phyloP scores from a whole-genome alignment of 2,329 filamentous ascomycete species.

The Xylariaceae sp. region DNA sequence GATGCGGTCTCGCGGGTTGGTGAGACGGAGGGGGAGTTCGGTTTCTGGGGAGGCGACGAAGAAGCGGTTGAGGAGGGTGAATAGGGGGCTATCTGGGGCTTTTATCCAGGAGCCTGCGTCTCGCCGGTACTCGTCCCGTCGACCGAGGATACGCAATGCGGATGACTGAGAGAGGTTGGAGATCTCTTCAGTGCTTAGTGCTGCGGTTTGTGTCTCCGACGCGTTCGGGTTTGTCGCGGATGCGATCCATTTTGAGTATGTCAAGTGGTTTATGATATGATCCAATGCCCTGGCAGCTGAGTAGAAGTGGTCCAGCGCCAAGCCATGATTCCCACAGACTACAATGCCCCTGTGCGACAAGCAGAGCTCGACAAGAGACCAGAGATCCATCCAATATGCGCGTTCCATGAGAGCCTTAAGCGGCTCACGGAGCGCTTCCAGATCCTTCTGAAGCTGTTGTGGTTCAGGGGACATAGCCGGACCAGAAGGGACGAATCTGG shows the following conservation, averaged over 20 bases:
- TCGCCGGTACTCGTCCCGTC: conserved; percentile 19
- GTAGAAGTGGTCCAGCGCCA: conserved; percentile 21
- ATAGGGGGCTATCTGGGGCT: conserved; percentile 15
- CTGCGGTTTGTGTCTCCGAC: neutral
- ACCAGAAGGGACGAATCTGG: conserved; percentile 1
- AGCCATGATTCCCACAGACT: conserved; percentile 18
- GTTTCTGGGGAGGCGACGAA: conserved; percentile 1
- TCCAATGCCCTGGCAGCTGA: conserved; percentile 21
- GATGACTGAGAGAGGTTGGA: conserved; percentile 22
- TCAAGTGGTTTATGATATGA: conserved; percentile 23
- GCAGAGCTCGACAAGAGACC: conserved; percentile 22
- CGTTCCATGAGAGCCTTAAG: conserved; percentile 23
- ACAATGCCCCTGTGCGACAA: conserved; percentile 18
- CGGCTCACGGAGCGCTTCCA: conserved; percentile 18
- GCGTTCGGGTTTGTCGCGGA: conserved; percentile 10
- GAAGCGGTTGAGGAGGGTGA: conserved; percentile 18
- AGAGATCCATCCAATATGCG: conserved; percentile 22
- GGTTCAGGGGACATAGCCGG: conserved; percentile 7
- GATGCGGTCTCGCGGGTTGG: conserved; percentile 15
- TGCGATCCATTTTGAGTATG: conserved; percentile 24
- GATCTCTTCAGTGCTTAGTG: conserved; percentile 19
- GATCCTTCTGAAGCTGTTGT: conserved; percentile 13
- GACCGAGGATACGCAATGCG: conserved; percentile 14
- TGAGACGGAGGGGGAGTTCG: conserved; percentile 2
- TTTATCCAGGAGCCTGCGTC: conserved; percentile 17